A percentile compares a stretch with the other conserved stretches of the same genome.
Evolutionary conservation across 2,329 filamentous ascomycete species (phyloP).

Genomic region (Alternaria novae-zelandiae): DNA sequence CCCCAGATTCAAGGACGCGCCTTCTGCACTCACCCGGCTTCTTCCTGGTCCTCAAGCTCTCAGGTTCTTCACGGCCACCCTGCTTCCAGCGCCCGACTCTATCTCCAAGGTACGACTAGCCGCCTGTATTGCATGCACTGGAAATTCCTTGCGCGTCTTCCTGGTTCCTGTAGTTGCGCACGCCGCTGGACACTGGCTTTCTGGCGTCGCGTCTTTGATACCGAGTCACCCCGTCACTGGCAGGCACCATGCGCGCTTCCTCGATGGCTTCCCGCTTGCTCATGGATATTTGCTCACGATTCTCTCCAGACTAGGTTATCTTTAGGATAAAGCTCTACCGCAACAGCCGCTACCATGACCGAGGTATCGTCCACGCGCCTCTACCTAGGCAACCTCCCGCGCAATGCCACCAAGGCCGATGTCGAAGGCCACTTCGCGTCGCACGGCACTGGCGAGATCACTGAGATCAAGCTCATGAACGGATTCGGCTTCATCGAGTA

Average conservation of each 20-base stretch:
- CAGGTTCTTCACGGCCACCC: conserved; percentile 27
- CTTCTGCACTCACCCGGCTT: conserved; percentile 16
- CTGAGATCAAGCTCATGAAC: conserved; percentile 99
- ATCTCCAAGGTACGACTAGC: conserved; percentile 38
- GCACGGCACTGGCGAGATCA: conserved; percentile 96
- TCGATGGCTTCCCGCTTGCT: conserved; percentile 30
- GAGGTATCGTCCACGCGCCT: conserved; percentile 95
- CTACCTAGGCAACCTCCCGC: conserved; percentile 96
- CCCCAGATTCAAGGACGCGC: conserved; percentile 8
- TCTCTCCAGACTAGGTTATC: conserved; percentile 42
- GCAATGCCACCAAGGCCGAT: conserved; percentile 95
- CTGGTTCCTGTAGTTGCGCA: conserved; percentile 35
- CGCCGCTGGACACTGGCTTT: conserved; percentile 32
- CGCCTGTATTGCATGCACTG: conserved; percentile 31
- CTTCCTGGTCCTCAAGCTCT: conserved; percentile 26
- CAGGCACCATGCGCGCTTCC: conserved; percentile 30
- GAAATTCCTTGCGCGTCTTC: conserved; percentile 24
- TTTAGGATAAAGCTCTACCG: conserved; percentile 20
- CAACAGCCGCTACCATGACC: conserved; percentile 61
- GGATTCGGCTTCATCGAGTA: conserved; percentile 99
- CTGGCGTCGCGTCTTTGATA: conserved; percentile 20
- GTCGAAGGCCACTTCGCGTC: conserved; percentile 94
- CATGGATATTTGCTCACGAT: conserved; percentile 43
- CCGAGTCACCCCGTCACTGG: conserved; percentile 22
- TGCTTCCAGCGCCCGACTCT: conserved; percentile 21